Base-by-base conservation (phyloP, 106 monocot species). In the Agapanthus africanus region DNA sequence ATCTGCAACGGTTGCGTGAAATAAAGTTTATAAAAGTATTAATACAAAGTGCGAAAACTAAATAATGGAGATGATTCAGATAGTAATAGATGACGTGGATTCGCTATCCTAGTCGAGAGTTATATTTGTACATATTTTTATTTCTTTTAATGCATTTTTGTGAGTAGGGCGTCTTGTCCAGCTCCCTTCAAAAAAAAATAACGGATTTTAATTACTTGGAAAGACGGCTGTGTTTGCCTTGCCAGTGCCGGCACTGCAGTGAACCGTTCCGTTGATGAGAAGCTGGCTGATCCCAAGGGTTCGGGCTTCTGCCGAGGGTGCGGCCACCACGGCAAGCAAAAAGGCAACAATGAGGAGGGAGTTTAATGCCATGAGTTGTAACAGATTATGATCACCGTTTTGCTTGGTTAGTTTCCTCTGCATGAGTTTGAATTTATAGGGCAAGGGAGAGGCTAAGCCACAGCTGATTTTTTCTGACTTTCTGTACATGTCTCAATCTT, bases 231-330 rank as follows among this genome's bases (percentile, higher is more conserved):
- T 64, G 23, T 31, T 65, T 37, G 47, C 66, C 23, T 71, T 40
- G 21, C 44, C 52, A 1, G 44, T 6, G 56, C 68, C 71, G 2
- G 11, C 19, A 71, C 68, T 67, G 81, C 85, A 85, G 40, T 36
- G 42, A 28, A 85, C 78, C 2, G 74, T 74, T 71, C 85, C 81
- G 40, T 50, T 72, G 62, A 85, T 75, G 65, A 34, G 42, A 22
- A 78, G 59, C 56, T 38, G 6, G 3, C 74, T 54, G 19, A 75
- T 56, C 10, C 83, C 83, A 27, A 74, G 74, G 30, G 81, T 71
- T 31, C 75, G 75, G 42, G 75, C 81, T 63, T 63, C 30, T 4
- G 74, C 80, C 21, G 60, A 26, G 21, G 54, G 57, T 71, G 73
- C 77, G 25, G 50, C 54, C 14, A 54, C 50, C 11, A 36, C 65